Percentiles rank a stretch among this genome's conserved stretches.
Evolutionary conservation across 176 grass and related monocot genomes (phyloP).

Genomic region (Melocanna baccifera): DNA sequence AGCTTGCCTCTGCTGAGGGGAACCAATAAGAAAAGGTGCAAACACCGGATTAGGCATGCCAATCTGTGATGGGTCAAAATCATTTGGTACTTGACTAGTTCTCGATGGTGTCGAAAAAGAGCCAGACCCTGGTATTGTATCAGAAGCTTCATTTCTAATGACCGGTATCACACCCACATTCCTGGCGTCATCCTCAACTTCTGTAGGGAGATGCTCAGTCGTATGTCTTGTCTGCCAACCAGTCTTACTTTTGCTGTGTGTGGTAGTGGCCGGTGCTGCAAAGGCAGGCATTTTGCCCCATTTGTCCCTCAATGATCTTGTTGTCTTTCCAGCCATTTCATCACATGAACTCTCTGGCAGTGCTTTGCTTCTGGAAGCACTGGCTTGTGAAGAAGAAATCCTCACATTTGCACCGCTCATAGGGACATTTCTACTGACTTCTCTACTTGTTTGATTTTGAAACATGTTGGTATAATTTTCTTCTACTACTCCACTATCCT

Average conservation of each 20-base stretch:
- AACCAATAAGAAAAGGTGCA: conserved; percentile 59
- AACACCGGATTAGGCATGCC: conserved; percentile 55
- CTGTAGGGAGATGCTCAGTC: conserved; percentile 36
- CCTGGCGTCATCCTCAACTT: conserved; percentile 45
- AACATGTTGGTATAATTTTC: conserved; percentile 49
- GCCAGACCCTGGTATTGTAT: conserved; percentile 41
- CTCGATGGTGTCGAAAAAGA: conserved; percentile 28
- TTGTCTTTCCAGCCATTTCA: conserved; percentile 45
- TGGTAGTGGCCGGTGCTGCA: conserved; percentile 17
- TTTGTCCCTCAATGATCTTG: conserved; percentile 55
- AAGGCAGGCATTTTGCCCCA: conserved; percentile 63
- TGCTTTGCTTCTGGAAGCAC: conserved; percentile 53
- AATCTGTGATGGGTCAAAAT: conserved; percentile 46
- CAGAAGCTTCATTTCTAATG: conserved; percentile 50
- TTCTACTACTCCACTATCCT: conserved; percentile 32
- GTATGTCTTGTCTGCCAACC: conserved; percentile 58
- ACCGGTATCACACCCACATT: conserved; percentile 43
- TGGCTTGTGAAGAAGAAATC: conserved; percentile 34
- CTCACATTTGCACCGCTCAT: conserved; percentile 33
- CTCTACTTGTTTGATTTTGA: conserved; percentile 58
- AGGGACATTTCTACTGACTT: conserved; percentile 31
- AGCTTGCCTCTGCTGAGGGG: conserved; percentile 58
- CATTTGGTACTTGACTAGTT: conserved; percentile 52
- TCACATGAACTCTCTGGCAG: conserved; percentile 47
- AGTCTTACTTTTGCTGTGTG: conserved; percentile 42